Conservation (phyloP, 2,329 filamentous ascomycete genomes). For the Simplicillium sp. region DNA sequence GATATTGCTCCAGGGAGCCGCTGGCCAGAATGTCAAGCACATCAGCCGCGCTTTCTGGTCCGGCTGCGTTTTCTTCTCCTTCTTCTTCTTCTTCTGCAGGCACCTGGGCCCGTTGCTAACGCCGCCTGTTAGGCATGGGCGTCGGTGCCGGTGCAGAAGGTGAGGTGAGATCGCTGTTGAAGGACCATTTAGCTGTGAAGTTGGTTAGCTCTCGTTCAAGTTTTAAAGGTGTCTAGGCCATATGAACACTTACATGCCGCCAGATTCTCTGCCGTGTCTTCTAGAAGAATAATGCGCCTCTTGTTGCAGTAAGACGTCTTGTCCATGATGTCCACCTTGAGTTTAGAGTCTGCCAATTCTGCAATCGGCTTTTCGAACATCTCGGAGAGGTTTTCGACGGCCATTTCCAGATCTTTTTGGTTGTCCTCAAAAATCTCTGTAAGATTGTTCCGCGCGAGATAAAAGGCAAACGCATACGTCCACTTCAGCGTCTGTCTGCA, state of each 20-base stretch:
- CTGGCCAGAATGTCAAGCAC: no score
- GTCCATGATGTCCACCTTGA: conserved; percentile 97
- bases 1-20: no score
- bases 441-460: conserved; percentile 88
- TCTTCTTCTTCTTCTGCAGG: no score
- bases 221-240: no score
- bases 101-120: no score
- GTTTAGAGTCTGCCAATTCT: conserved; percentile 74
- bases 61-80: no score
- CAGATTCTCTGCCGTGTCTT: conserved; percentile 87
- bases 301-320: conserved; percentile 97
- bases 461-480: conserved; percentile 98
- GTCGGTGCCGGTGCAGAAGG: background rate
- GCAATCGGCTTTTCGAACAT: conserved; percentile 98
- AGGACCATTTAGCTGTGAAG: conserved; percentile 34
- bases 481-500: conserved; percentile 98
- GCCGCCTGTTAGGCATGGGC: no score
- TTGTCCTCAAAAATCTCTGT: conserved; percentile 99
- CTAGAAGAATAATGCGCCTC: conserved; percentile 77
- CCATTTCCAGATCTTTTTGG: conserved; percentile 95
- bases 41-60: no score
- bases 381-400: conserved; percentile 91
- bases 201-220: conserved; percentile 12
- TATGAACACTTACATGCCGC: conserved; percentile 32
- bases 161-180: conserved; percentile 19